These are phyloP conservation scores for Puccinia coronata DNA, from an alignment of 1,284 basidiomycete species.

Conservation along the genomic window DNA sequence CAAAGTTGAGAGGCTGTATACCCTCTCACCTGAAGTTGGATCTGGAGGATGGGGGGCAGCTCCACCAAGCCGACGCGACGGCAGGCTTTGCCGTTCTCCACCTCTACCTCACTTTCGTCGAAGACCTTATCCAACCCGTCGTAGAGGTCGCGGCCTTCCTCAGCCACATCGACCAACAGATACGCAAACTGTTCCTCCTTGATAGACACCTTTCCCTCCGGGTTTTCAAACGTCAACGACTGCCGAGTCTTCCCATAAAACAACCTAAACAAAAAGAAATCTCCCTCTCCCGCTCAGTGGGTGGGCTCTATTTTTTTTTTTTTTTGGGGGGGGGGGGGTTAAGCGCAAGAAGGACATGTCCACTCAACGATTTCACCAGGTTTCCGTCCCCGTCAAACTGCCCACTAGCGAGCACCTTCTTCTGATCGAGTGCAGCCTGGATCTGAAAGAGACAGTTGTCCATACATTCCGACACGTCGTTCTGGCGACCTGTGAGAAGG, in stretches of 20 bases:
- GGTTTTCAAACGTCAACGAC: conserved; percentile 65
- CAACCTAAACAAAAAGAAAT: conserved; percentile 66
- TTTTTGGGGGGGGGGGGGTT: too few relatives aligned
- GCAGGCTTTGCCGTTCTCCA: conserved; percentile 78
- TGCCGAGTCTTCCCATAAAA: conserved; percentile 86
- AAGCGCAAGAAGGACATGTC: neutral
- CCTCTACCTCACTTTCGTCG: conserved; percentile 77
- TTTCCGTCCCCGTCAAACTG: conserved; percentile 64
- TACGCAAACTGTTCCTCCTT: conserved; percentile 91
- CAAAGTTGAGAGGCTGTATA: conserved; percentile 1
- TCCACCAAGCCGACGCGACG: conserved; percentile 86
- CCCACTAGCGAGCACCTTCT: conserved; percentile 60
- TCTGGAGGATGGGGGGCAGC: conserved; percentile 85
- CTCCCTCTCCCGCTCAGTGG: neutral
- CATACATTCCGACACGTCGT: conserved; percentile 97
- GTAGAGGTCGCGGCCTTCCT: conserved; percentile 83
- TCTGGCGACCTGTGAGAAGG: conserved; percentile 74
- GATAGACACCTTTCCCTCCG: conserved; percentile 64
- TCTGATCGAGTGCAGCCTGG: conserved; percentile 78
- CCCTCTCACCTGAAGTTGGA: conserved; percentile 77
- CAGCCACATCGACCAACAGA: conserved; percentile 84
- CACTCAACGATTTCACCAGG: conserved; percentile 73
- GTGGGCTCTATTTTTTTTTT: neutral
- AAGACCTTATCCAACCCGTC: conserved; percentile 92
- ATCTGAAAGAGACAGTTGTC: conserved; percentile 99